Conservation (phyloP, 2,329 filamentous ascomycete species). For the Cordyceps militaris region DNA sequence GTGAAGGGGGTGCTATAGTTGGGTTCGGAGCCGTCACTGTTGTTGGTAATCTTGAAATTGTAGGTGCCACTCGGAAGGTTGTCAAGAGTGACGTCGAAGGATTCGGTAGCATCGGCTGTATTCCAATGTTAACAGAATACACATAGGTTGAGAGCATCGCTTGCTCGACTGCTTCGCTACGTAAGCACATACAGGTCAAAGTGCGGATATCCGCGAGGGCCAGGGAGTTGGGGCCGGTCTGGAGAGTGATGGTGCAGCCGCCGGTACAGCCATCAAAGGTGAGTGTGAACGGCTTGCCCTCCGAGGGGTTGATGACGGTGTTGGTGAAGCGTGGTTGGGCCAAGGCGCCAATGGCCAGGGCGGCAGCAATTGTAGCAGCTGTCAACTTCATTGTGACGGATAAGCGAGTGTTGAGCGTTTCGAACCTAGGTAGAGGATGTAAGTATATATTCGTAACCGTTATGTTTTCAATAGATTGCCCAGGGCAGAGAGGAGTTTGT, state of each 20-base stretch:
- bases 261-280: constrained; percentile 24
- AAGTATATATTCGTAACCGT: not conserved
- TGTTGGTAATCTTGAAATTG: constrained; percentile 29
- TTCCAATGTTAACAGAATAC: not conserved
- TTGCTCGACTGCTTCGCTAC: not conserved
- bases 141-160: not conserved
- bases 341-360: constrained; percentile 21
- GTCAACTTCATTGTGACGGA: constrained; percentile 31
- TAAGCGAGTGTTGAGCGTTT: not conserved
- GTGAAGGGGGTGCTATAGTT: constrained; percentile 30
- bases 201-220: constrained; percentile 25
- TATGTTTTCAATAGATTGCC: not conserved
- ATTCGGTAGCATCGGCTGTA: constrained; percentile 16
- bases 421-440: not conserved
- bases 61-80: constrained; percentile 26
- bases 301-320: constrained; percentile 21
- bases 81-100: constrained; percentile 24
- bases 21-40: constrained; percentile 17
- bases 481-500: not conserved
- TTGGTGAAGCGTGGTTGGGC: constrained; percentile 29
- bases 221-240: constrained; percentile 22
- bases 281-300: constrained; percentile 28
- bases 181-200: constrained; percentile 24
- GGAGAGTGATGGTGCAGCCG: constrained; percentile 29
- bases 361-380: constrained; percentile 18